Evolutionary conservation across 768 basidiomycete genomes (phyloP).

Genomic region (Stropharia rugosoannulata): DNA sequence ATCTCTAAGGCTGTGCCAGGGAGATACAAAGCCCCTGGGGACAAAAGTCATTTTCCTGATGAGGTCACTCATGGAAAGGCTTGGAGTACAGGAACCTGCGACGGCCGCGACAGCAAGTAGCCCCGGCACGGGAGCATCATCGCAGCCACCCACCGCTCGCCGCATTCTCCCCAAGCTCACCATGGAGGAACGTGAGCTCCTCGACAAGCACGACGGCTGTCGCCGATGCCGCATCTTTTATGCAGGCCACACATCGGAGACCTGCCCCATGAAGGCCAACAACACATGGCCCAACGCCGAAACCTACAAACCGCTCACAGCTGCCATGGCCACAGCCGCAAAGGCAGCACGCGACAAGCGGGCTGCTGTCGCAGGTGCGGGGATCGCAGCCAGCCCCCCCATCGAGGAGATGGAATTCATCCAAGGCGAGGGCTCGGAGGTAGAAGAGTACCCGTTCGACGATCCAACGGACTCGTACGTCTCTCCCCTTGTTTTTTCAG

Average conservation of each 20-base stretch:
- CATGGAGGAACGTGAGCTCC: neutral
- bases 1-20: no score
- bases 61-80: no score
- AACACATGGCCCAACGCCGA: neutral
- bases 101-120: neutral
- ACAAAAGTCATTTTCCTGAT: no score
- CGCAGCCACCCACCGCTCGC: neutral
- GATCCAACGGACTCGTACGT: no score
- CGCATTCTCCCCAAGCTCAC: neutral
- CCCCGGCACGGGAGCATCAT: no score
- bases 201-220: neutral
- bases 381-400: no score
- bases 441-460: no score
- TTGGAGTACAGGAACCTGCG: neutral
- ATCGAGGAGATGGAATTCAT: neutral
- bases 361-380: neutral
- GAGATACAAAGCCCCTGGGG: no score
- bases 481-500: no score
- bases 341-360: neutral
- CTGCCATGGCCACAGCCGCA: neutral
- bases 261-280: neutral
- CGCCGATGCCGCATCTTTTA: neutral
- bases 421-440: no score
- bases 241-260: neutral
- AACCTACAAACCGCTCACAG: neutral